Evolutionary conservation across 441 rosid species (phyloP).

Genomic region (Codiaeum variegatum): DNA sequence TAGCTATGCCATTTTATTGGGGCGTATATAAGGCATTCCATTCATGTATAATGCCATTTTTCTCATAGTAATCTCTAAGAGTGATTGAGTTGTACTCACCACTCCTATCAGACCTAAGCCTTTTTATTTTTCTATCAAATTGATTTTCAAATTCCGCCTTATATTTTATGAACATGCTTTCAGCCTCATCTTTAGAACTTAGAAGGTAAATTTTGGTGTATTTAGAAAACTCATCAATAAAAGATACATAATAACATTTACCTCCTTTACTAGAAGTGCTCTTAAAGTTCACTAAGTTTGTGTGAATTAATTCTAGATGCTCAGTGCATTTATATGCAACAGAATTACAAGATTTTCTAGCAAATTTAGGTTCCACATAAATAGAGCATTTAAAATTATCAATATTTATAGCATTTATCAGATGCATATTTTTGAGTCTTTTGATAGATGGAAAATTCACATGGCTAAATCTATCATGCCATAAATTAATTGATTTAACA

Average conservation of each 20-base stretch:
- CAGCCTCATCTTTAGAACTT: neutral
- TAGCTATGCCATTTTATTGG: too few species aligned
- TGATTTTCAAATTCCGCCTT: neutral
- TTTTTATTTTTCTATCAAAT: too few species aligned
- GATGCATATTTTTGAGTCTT: neutral
- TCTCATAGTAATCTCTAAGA: too few species aligned
- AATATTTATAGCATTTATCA: too few species aligned
- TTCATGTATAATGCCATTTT: too few species aligned
- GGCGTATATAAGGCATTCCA: too few species aligned
- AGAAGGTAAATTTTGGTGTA: neutral
- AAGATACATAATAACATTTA: neutral
- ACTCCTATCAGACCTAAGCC: too few species aligned
- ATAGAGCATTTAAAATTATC: neutral
- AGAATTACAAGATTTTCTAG: neutral
- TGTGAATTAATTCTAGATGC: neutral
- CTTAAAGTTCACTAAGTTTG: neutral
- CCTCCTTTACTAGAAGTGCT: neutral
- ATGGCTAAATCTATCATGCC: neutral
- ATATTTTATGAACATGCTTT: neutral
- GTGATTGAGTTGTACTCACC: too few species aligned
- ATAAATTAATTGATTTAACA: neutral
- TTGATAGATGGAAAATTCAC: neutral
- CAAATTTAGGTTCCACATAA: neutral
- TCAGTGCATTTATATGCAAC: too few species aligned
- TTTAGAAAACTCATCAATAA: conserved; percentile 11